Percentiles rank a stretch among this genome's conserved stretches.
Evolutionary conservation across 208 protist species (phyloP).

Genomic region (Tritrichomonas musculus): DNA sequence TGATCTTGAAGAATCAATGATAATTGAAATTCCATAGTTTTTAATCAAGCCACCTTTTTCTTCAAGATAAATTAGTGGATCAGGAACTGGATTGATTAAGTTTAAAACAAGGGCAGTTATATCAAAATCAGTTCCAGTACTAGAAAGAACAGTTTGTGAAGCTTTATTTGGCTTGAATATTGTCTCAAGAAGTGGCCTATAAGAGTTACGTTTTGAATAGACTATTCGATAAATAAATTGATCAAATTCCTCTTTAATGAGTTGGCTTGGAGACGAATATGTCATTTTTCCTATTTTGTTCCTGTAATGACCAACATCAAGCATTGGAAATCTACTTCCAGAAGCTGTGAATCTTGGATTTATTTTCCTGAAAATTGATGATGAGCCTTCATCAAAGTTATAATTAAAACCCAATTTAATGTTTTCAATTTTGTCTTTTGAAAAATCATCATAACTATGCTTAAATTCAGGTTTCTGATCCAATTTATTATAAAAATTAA

Average conservation of each 20-base stretch:
- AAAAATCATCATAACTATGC: neutral
- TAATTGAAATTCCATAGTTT: neutral
- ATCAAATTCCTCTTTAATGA: neutral
- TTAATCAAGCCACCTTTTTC: neutral
- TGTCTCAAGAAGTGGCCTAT: neutral
- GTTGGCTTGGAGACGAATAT: neutral
- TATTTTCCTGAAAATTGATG: neutral
- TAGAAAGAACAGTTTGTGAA: neutral
- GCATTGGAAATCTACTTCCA: neutral
- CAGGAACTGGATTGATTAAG: neutral
- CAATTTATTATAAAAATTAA: no score
- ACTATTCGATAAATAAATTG: neutral
- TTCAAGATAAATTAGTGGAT: neutral
- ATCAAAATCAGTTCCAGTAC: neutral
- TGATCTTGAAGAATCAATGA: neutral
- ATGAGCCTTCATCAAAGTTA: no score
- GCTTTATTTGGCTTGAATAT: neutral
- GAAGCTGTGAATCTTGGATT: neutral
- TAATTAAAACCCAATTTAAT: no score
- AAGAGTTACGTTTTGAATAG: neutral
- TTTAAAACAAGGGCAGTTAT: neutral
- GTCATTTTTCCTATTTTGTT: neutral
- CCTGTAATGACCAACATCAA: neutral
- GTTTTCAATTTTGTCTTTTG: no score
- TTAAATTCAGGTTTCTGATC: neutral